Base-by-base conservation (phyloP, 192 early-diverging fungal genomes). In the Coemansia erecta region DNA sequence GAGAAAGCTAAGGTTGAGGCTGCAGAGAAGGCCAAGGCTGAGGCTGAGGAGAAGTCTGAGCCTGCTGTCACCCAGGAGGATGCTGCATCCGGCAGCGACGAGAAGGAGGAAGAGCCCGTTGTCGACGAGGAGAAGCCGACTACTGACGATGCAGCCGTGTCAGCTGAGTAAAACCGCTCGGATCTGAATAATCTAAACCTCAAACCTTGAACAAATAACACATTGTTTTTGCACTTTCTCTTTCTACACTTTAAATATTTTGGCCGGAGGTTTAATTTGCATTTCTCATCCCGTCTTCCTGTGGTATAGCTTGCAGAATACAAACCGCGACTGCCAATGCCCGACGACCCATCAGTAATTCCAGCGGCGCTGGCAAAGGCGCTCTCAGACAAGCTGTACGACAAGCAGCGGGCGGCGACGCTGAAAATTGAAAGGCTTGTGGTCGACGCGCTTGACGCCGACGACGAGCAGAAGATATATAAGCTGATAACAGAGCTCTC, bases 381-480 rank as follows among this genome's bases (percentile, higher is more conserved):
- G 9, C 85, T 97, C 24, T 82, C 84, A 10, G 96, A 98, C 80
- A 91, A 89, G 50, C 80, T 92, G 31, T 98, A 98, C 73, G 96
- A 98, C 65, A 94, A 91, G 82, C 85, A 95, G 59, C 95, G 97
- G 60, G 82, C 81, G 7, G 94, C 94, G 3, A 94, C 94, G 12
- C 73, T 94, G 15, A 94, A 97, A 42, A 85, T 98, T 28, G 94
- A 98, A 82, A 86, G 84, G 80, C 80, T 90, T n/a, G 86, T 92
- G 17, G 75, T 84, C 8, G 87, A 88, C 35, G 81, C 83, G 45
- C 73, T 86, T 0, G 66, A 65, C 35, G 72, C 64, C 1, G 73
- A 85, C 58, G 81, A 86, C 76, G 61, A 77, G 23, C 49, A 80
- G 8, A 70, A 81, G 41, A 87, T 95, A 33, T 86, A 82, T 61